Evolutionary conservation across 192 early-diverging fungal species (phyloP).

Genomic region (Coemansia sp.): DNA sequence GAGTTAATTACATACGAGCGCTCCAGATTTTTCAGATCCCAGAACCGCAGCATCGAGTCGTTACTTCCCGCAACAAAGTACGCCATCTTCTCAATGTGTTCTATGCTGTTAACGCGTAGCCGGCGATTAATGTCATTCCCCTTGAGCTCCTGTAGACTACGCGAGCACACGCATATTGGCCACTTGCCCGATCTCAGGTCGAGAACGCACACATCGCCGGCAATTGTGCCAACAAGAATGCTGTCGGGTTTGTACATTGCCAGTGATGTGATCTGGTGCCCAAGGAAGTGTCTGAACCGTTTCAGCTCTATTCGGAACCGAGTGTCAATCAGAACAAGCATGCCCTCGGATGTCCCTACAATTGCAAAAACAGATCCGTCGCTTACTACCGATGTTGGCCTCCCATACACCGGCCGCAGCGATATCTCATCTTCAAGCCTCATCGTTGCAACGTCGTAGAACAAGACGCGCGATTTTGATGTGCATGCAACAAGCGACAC

Average conservation of each 20-base stretch:
- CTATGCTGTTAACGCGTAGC: conserved; percentile 62
- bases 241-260: conserved; percentile 20
- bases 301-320: conserved; percentile 45
- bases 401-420: conserved; percentile 22
- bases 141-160: conserved; percentile 61
- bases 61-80: conserved; percentile 78
- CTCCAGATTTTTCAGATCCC: conserved; percentile 70
- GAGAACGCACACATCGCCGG: conserved; percentile 39
- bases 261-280: conserved; percentile 28
- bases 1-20: conserved; percentile 75
- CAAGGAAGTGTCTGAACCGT: conserved; percentile 29
- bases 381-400: conserved; percentile 25
- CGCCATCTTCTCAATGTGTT: conserved; percentile 56
- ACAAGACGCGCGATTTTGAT: conserved; percentile 46
- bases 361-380: conserved; percentile 21
- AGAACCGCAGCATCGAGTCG: conserved; percentile 86
- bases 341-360: conserved; percentile 35
- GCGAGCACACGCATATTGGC: conserved; percentile 55
- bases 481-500: conserved; percentile 38
- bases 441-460: conserved; percentile 23
- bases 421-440: conserved; percentile 14
- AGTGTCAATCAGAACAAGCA: conserved; percentile 33
- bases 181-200: conserved; percentile 42
- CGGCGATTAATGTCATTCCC: conserved; percentile 56
- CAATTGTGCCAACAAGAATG: conserved; percentile 33